Evolutionary conservation across 768 basidiomycete genomes (phyloP).

Genomic region (Pleurotus platypus): DNA sequence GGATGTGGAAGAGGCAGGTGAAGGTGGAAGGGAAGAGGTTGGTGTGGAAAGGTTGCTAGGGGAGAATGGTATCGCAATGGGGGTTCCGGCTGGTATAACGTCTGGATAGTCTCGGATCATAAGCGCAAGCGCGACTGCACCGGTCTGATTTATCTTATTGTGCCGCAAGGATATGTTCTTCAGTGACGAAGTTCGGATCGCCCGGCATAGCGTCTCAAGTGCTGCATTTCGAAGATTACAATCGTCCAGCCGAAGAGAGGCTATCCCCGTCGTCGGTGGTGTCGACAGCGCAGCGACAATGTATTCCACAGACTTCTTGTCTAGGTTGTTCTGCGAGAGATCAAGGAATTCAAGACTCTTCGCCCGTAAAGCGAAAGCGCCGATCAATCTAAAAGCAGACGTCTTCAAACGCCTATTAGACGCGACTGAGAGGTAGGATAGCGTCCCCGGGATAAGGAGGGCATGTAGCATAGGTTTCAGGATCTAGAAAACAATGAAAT

Average conservation of each 20-base stretch:
- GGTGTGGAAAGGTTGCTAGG: constrained; percentile 21
- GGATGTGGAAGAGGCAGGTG: constrained; percentile 30
- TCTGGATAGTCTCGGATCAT: constrained; percentile 98
- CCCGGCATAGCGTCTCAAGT: constrained; percentile 83
- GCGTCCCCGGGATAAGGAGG: constrained; percentile 74
- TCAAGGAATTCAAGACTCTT: constrained; percentile 82
- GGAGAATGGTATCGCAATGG: constrained; percentile 26
- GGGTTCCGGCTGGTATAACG: constrained; percentile 39
- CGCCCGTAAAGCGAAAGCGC: constrained; percentile 77
- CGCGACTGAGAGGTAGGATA: constrained; percentile 82
- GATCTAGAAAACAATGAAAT: constrained; percentile 36
- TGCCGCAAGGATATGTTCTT: constrained; percentile 87
- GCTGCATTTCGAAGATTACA: constrained; percentile 71
- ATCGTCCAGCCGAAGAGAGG: constrained; percentile 86
- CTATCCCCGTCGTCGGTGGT: constrained; percentile 53
- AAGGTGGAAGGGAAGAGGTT: constrained; percentile 31
- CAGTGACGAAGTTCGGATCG: constrained; percentile 78
- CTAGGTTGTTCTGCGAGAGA: constrained; percentile 80
- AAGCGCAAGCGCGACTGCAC: constrained; percentile 87
- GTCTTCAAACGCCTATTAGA: constrained; percentile 81
- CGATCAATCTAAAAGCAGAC: constrained; percentile 73
- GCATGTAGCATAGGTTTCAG: constrained; percentile 90
- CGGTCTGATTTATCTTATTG: constrained; percentile 80
- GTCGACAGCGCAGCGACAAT: constrained; percentile 65
- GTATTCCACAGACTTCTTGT: constrained; percentile 82